Evolutionary conservation across 306 rosid genomes (phyloP).

Genomic region (Alnus rubra): DNA sequence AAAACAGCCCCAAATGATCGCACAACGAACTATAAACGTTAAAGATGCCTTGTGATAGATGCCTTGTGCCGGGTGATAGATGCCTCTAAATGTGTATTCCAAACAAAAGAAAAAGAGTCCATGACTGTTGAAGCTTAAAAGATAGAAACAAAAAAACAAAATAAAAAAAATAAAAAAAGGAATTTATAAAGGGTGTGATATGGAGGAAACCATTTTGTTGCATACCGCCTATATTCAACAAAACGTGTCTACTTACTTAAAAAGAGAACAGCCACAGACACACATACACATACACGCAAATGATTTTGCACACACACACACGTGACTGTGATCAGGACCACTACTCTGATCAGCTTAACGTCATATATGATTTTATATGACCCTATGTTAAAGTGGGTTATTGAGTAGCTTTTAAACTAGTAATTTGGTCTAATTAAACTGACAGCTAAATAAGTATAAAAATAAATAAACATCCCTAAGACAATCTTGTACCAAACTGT

Average conservation of each 20-base stretch:
- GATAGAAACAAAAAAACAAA: neutral
- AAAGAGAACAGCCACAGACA: too few species aligned
- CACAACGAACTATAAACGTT: neutral
- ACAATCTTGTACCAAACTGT: neutral
- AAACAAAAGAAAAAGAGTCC: slow-evolving; percentile 28
- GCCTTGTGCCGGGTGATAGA: slow-evolving; percentile 97
- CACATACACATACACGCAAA: too few species aligned
- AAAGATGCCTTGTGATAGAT: too few species aligned
- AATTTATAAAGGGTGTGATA: slow-evolving; percentile 9
- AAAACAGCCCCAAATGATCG: neutral
- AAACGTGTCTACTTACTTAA: too few species aligned
- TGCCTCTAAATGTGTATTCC: slow-evolving; percentile 80
- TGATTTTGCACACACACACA: too few species aligned
- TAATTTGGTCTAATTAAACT: neutral
- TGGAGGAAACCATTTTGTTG: neutral
- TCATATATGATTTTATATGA: neutral
- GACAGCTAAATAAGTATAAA: neutral
- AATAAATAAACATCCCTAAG: neutral
- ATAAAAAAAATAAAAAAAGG: too few species aligned
- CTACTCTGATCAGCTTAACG: too few species aligned
- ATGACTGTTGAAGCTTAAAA: neutral
- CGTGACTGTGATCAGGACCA: too few species aligned
- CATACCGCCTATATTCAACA: neutral
- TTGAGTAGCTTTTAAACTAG: neutral
- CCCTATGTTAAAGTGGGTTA: neutral